Evolutionary conservation across 2,329 filamentous ascomycete genomes (phyloP).

Genomic region (Pseudonectria buxi): DNA sequence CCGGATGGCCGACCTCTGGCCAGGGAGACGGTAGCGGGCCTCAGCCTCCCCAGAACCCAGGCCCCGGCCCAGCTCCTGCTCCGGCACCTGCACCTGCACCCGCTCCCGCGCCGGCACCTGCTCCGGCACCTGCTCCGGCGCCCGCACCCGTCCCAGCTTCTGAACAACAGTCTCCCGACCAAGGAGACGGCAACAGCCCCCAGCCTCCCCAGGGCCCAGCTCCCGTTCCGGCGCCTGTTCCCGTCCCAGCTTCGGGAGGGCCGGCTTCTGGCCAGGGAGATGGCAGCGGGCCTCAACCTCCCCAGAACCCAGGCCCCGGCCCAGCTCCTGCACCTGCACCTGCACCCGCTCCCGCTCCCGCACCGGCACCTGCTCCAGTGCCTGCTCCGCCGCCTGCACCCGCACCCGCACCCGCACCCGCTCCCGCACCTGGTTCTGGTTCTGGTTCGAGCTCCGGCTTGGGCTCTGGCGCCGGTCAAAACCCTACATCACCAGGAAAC

Average conservation of each 20-base stretch:
- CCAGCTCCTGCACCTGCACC: background rate
- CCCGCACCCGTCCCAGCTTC: background rate
- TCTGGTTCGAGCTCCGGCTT: background rate
- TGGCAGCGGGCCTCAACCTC: too few relatives aligned
- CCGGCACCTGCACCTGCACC: slow-evolving; percentile 1
- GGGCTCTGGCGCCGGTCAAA: background rate
- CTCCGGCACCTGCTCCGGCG: background rate
- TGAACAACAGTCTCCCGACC: too few relatives aligned
- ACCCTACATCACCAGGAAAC: background rate
- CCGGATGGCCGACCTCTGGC: slow-evolving; percentile 1
- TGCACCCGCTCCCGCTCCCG: slow-evolving; percentile 1
- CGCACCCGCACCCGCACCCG: background rate
- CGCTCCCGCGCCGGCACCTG: background rate
- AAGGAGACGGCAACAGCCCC: too few relatives aligned
- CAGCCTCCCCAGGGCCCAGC: background rate
- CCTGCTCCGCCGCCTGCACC: background rate
- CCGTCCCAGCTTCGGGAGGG: too few relatives aligned
- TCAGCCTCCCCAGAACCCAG: background rate
- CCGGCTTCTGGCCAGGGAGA: too few relatives aligned
- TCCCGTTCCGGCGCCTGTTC: background rate
- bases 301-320: too few relatives aligned
- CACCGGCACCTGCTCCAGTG: background rate
- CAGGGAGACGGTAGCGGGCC: background rate
- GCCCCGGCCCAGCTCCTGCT: background rate
- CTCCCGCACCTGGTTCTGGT: slow-evolving; percentile 1